phyloP scores from a whole-genome alignment of 495 filamentous ascomycete species.

The Podospora appendiculata region DNA sequence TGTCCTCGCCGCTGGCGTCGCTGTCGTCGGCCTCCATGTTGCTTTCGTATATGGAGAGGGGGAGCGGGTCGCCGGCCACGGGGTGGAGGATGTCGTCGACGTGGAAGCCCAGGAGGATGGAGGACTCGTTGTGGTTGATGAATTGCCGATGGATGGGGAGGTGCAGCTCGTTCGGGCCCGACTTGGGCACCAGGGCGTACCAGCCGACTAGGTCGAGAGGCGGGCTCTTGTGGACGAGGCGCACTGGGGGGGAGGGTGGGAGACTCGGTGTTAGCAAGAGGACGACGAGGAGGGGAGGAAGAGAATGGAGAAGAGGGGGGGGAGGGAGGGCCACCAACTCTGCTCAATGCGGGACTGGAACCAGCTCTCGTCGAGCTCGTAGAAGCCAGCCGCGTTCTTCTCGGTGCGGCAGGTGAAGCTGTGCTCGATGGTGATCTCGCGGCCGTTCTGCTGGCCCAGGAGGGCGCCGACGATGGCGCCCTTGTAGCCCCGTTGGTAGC shows the following conservation, averaged over 20 bases:
- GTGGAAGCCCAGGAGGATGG: constrained; percentile 84
- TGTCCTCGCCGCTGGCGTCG: constrained; percentile 46
- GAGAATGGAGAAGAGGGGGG: background rate
- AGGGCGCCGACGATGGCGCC: constrained; percentile 81
- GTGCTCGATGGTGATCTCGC: constrained; percentile 84
- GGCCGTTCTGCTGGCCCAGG: constrained; percentile 82
- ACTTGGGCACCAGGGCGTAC: constrained; percentile 75
- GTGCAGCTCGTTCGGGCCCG: constrained; percentile 59
- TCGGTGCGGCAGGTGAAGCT: constrained; percentile 72
- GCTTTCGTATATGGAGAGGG: constrained; percentile 83
- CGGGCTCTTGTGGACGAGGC: constrained; percentile 78
- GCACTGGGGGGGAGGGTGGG: constrained; percentile 47
- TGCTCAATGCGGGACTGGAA: constrained; percentile 75
- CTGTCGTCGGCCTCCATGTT: constrained; percentile 58
- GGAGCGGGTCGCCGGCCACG: constrained; percentile 67
- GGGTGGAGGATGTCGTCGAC: constrained; percentile 46
- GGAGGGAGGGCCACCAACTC: constrained; percentile 45
- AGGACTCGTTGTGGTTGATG: constrained; percentile 71
- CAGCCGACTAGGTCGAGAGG: constrained; percentile 86
- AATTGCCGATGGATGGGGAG: constrained; percentile 73
- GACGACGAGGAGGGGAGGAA: background rate
- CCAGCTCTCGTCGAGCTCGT: constrained; percentile 58
- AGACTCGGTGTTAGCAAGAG: background rate
- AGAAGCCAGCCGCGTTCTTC: constrained; percentile 39
- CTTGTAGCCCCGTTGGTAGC: constrained; percentile 63